phyloP scores from a whole-genome alignment of 768 basidiomycete species.

The Naganishia onofrii region DNA sequence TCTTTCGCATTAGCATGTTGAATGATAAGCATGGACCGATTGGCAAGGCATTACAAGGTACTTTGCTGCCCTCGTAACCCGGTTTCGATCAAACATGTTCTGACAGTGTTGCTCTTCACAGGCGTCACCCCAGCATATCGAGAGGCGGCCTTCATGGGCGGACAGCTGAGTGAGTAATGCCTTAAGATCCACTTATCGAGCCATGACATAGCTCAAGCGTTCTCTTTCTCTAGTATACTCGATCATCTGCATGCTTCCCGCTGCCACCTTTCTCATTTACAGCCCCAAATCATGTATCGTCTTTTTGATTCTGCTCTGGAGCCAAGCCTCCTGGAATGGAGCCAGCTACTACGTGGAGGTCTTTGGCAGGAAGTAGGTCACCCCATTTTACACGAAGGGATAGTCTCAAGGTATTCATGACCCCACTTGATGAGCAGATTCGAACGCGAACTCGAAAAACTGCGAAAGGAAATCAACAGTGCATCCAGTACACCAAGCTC shows the following conservation, averaged over 20 bases:
- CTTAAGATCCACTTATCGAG: constrained; percentile 27
- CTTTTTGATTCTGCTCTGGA: constrained; percentile 76
- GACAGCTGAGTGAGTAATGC: constrained; percentile 67
- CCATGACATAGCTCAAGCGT: neutral
- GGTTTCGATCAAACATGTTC: neutral
- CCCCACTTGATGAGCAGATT: constrained; percentile 60
- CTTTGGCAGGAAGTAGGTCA: constrained; percentile 85
- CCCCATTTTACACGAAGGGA: neutral
- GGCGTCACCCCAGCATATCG: constrained; percentile 62
- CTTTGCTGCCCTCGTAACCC: constrained; percentile 24
- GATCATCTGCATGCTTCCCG: constrained; percentile 78
- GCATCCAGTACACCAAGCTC: constrained; percentile 9
- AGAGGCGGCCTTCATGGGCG: constrained; percentile 72
- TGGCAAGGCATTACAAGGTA: constrained; percentile 63
- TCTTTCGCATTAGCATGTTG: constrained; percentile 57
- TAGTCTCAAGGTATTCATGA: constrained; percentile 28
- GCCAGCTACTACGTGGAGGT: constrained; percentile 86
- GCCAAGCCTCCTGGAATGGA: constrained; percentile 88
- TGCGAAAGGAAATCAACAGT: constrained; percentile 72
- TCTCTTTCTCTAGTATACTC: constrained; percentile 66
- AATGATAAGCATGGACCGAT: constrained; percentile 84
- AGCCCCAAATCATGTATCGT: constrained; percentile 71
- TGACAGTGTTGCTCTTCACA: neutral
- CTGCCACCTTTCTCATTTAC: constrained; percentile 77
- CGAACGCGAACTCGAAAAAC: constrained; percentile 82